Evolutionary conservation across 2,329 filamentous ascomycete species (phyloP), one percentile per base, ranked within the genome.

Genomic region (Calonectria crousiana): DNA sequence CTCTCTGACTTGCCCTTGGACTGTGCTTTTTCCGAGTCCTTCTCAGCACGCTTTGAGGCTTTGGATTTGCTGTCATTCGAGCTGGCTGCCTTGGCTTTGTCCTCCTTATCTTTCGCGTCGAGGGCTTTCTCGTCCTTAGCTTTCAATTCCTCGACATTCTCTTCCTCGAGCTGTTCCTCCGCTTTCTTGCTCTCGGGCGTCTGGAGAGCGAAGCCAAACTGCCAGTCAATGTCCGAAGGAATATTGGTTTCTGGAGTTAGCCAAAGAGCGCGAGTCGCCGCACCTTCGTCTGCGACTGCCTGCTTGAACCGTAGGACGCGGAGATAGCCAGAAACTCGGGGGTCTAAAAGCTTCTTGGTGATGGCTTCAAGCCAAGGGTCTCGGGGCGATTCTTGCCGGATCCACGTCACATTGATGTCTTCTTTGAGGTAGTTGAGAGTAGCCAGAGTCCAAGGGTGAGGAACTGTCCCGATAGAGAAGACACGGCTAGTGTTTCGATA

Each of bases 391-490:
- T 93, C 87, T 72, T 92, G 89, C 58, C 93, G 90, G 75, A 96
- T 90, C 87, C 92, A 93, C 10, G 87, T 84, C 1, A 93, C 85
- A 62, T 93, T 93, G 64, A 95, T 86, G 2, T 89, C 86, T 3
- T 91, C 88, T 51, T 90, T 88, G 72, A 92, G 89, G 76, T 92
- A 89, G 73, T 92, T 89, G 23, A 98, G 87, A 16, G 92, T 90
- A 69, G 92, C 90, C 52, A 95, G 88, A 1, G 96, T 98, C 87
- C 95, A 98, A 0, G 97, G 97, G 83, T 99, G 97, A 0, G 96
- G 96, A 16, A 98, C 93, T 0, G 93, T 94, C 73, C 94, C 95
- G 76, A 99, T 94, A 3, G 94, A 95, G 86, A 95, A 98, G 20
- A 93, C 82, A 1, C 88, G 88, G 18, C 93, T 92, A 6, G 89